These are phyloP conservation scores for Vinca minor DNA, from an alignment of 257 asterid genomes.

Conservation along the genomic window DNA sequence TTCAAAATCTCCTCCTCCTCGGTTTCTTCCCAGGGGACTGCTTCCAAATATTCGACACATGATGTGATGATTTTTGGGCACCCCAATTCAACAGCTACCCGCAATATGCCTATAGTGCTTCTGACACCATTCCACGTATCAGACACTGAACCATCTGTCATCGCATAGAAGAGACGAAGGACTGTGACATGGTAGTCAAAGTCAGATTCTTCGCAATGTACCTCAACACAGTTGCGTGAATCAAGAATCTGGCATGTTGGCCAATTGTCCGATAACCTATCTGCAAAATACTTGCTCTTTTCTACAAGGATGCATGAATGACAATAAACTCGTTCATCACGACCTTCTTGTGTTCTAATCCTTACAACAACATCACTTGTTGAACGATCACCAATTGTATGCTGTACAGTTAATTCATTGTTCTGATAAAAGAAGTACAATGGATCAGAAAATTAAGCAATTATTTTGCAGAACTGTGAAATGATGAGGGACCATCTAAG, in stretches of 20 bases:
- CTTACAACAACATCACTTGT: slow-evolving; percentile 83
- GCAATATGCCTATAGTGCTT: slow-evolving; percentile 63
- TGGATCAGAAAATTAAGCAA: slow-evolving; percentile 10
- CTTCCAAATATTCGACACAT: slow-evolving; percentile 76
- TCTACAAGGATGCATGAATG: slow-evolving; percentile 49
- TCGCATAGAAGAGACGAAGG: slow-evolving; percentile 56
- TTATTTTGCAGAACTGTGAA: neutral
- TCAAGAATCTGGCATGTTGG: slow-evolving; percentile 86
- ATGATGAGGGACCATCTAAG: too few species aligned
- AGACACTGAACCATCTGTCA: slow-evolving; percentile 25
- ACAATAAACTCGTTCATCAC: slow-evolving; percentile 80
- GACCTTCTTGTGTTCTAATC: slow-evolving; percentile 68
- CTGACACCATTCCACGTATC: slow-evolving; percentile 50
- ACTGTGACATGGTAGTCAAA: slow-evolving; percentile 54
- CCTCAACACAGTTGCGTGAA: slow-evolving; percentile 82
- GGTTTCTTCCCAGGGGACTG: slow-evolving; percentile 91
- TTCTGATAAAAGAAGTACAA: slow-evolving; percentile 30
- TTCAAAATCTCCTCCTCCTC: slow-evolving; percentile 88
- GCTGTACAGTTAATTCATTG: slow-evolving; percentile 25
- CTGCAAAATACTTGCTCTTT: slow-evolving; percentile 69
- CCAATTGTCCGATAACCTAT: slow-evolving; percentile 69
- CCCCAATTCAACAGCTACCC: slow-evolving; percentile 56
- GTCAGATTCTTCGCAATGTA: slow-evolving; percentile 59
- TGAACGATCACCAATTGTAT: slow-evolving; percentile 61
- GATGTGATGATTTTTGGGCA: slow-evolving; percentile 61